phyloP scores from a whole-genome alignment of 345 rosid species.

The Gossypioides kirkii region DNA sequence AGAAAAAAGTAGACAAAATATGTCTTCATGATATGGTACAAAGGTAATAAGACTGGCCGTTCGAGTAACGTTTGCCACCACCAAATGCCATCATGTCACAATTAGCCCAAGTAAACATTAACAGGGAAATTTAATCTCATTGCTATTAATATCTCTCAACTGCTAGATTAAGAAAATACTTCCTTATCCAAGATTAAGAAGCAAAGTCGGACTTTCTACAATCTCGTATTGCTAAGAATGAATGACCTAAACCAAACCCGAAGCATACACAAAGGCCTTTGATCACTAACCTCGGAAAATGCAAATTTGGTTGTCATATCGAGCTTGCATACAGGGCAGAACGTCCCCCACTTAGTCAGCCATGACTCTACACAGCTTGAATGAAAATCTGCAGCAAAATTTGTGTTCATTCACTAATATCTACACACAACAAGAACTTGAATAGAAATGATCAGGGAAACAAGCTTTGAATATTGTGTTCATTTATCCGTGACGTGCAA shows the following conservation, averaged over 20 bases:
- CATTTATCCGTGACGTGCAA: not conserved
- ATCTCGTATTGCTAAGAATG: not conserved
- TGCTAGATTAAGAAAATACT: not conserved
- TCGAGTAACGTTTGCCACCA: not conserved
- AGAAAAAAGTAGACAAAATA: not conserved
- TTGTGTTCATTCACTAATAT: slow-evolving; percentile 21
- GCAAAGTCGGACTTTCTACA: not conserved
- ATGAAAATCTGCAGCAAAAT: slow-evolving; percentile 57
- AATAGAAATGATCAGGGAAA: not conserved
- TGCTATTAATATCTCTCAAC: slow-evolving; percentile 4
- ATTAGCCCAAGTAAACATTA: slow-evolving; percentile 1
- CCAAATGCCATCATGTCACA: not conserved
- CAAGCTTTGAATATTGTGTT: not conserved
- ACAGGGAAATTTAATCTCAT: not conserved
- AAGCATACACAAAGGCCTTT: not conserved
- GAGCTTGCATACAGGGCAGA: slow-evolving; percentile 77
- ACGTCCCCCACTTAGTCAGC: slow-evolving; percentile 73
- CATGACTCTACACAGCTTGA: slow-evolving; percentile 60
- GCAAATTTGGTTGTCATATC: slow-evolving; percentile 41
- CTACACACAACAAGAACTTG: not conserved
- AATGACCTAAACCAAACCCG: not conserved
- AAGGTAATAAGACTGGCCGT: not conserved
- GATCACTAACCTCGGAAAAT: slow-evolving; percentile 39
- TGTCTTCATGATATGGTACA: not conserved
- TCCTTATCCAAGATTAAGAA: not conserved